Conservation (phyloP, 2,329 filamentous ascomycete genomes). For the Huntiella decipiens region DNA sequence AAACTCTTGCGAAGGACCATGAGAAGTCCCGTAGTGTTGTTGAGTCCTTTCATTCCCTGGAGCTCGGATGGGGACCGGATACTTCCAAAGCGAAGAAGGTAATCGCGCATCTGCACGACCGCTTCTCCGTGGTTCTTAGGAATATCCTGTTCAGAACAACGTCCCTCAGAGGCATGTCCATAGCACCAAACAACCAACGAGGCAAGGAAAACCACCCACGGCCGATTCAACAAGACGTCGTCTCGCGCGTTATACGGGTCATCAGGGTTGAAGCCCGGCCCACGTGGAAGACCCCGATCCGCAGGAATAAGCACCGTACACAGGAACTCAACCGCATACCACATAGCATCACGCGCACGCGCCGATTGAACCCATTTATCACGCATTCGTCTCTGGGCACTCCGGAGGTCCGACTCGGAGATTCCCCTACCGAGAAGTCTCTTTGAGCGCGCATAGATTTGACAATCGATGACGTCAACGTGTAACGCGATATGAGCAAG, state of each 20-base stretch:
- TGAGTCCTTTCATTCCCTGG: slow-evolving; percentile 53
- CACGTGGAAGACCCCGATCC: slow-evolving; percentile 12
- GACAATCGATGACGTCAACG: slow-evolving; percentile 90
- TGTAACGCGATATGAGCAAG: slow-evolving; percentile 97
- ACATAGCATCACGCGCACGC: slow-evolving; percentile 74
- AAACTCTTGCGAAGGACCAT: slow-evolving; percentile 71
- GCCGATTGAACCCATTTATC: slow-evolving; percentile 79
- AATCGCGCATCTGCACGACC: slow-evolving; percentile 60
- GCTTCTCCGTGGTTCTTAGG: slow-evolving; percentile 45
- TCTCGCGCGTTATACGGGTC: slow-evolving; percentile 60
- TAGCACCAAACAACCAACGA: slow-evolving; percentile 89
- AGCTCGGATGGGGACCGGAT: slow-evolving; percentile 62
- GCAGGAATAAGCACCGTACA: slow-evolving; percentile 61
- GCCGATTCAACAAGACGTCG: slow-evolving; percentile 75
- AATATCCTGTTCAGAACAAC: slow-evolving; percentile 33
- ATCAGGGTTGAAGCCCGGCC: slow-evolving; percentile 18
- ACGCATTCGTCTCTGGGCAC: slow-evolving; percentile 66
- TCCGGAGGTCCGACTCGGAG: slow-evolving; percentile 59
- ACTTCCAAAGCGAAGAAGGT: slow-evolving; percentile 52
- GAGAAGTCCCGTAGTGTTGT: slow-evolving; percentile 63
- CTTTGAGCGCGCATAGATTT: slow-evolving; percentile 81
- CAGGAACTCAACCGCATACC: slow-evolving; percentile 79
- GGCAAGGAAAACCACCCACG: slow-evolving; percentile 92
- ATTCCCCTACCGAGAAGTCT: slow-evolving; percentile 73
- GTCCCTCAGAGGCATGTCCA: slow-evolving; percentile 74